phyloP scores from a whole-genome alignment of 2,329 filamentous ascomycete genomes.

The Colletotrichum ledebouriae region DNA sequence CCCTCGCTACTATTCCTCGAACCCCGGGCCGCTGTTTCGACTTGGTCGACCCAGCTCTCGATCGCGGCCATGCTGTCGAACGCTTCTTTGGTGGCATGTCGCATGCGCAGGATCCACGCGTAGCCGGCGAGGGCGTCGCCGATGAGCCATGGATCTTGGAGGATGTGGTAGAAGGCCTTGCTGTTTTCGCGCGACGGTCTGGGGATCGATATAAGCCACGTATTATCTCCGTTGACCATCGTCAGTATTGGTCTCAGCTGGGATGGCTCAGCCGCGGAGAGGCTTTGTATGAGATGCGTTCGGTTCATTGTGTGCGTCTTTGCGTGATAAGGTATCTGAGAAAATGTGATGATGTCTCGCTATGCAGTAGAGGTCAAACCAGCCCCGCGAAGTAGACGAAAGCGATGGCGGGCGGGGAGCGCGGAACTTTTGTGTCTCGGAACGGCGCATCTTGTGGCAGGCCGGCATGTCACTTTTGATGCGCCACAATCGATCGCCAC shows the following conservation, averaged over 20 bases:
- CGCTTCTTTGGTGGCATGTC: neutral
- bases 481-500: too few relatives aligned
- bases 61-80: constrained; percentile 15
- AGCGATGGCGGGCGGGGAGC: too few relatives aligned
- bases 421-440: too few relatives aligned
- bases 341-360: too few relatives aligned
- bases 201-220: constrained; percentile 53
- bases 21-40: neutral
- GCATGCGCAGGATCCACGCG: constrained; percentile 4
- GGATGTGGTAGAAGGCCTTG: constrained; percentile 50
- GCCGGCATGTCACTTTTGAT: too few relatives aligned
- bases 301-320: neutral
- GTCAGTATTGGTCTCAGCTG: constrained; percentile 47
- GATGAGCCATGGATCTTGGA: constrained; percentile 52
- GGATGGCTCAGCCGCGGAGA: neutral
- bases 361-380: too few relatives aligned
- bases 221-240: constrained; percentile 52
- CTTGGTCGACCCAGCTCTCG: neutral
- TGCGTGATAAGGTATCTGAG: too few relatives aligned
- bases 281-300: neutral
- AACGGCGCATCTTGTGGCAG: too few relatives aligned
- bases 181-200: constrained; percentile 44
- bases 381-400: too few relatives aligned
- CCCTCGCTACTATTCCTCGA: neutral
- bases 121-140: constrained; percentile 37